Base-by-base conservation (phyloP, 2,329 filamentous ascomycete genomes). In the Graphiopsis chlorocephala region DNA sequence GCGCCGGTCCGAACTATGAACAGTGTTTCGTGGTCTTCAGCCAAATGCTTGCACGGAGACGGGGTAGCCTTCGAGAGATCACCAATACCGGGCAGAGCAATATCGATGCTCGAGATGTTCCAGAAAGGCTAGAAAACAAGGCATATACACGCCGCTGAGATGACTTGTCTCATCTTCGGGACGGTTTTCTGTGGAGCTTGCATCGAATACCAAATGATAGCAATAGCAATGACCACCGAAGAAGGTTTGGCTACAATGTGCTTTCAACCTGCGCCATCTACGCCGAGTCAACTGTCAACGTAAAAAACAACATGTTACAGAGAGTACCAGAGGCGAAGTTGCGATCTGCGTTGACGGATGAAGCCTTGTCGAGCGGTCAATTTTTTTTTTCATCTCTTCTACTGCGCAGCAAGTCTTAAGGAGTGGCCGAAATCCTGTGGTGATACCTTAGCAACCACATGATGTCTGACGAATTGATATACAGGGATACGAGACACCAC, bases 1-100 rank as follows among this genome's bases (percentile, higher is more conserved):
- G 85, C 84, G 62, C 85, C 85, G 0, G 85, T 88, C 68, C 84
- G 83, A 66, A 88, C 77, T 15, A 86, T 76, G n/a, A 88, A 79
- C 66, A 87, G 81, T 55, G 86, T 73, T 66, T 86, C 79, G 1
- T 82, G 75, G 1, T 78, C 76, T 1, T 78, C 76, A 0, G 69
- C 63, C 10, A 71, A 62, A 55, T 53, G 26, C 50, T 53, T 31
- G 50, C 50, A 53, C 17, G 68, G 64, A 53, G 50, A 26, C 17
- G 20, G 26, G 4, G 7, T 8, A 11, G 50, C 26, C 6, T 53
- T 53, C 3, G 50, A 53, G 50, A 53, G 3, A 20, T 2, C 26
- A 31, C 15, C 26, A 31, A 53, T 3, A 20, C 26, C 14, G 12
- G 50, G 50, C 12, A 53, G 50, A 20, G 50, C 26, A n/a, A 53